A percentile compares a stretch with the other conserved stretches of the same genome.
phyloP scores from a whole-genome alignment of 1,284 basidiomycete species.

The Ceratobasidium sp. region DNA sequence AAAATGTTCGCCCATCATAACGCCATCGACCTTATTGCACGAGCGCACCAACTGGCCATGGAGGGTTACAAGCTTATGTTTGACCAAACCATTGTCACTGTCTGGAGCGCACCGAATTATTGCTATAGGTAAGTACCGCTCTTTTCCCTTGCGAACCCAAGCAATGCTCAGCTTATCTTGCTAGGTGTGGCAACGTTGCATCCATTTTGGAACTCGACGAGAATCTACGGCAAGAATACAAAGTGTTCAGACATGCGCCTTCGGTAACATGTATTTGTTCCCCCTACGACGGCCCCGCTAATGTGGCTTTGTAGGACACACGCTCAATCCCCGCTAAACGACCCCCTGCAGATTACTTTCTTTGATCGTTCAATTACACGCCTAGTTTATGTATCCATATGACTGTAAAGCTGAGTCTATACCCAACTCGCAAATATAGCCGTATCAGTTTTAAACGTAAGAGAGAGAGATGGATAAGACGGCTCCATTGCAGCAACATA shows the following conservation, averaged over 20 bases:
- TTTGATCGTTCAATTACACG: not conserved
- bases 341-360: slow-evolving; percentile 85
- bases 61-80: slow-evolving; percentile 99
- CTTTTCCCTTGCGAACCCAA: too few relatives aligned
- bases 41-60: slow-evolving; percentile 98
- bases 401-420: slow-evolving; percentile 13
- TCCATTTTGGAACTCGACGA: slow-evolving; percentile 94
- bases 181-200: slow-evolving; percentile 92
- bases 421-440: slow-evolving; percentile 10
- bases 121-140: slow-evolving; percentile 84
- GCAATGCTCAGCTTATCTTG: slow-evolving; percentile 30
- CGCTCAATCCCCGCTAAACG: slow-evolving; percentile 87
- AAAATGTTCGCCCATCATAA: slow-evolving; percentile 91
- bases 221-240: slow-evolving; percentile 89
- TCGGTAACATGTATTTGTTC: slow-evolving; percentile 61
- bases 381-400: not conserved
- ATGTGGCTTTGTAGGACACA: slow-evolving; percentile 69
- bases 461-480: not conserved
- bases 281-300: slow-evolving; percentile 49
- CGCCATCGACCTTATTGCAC: slow-evolving; percentile 92
- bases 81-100: slow-evolving; percentile 93
- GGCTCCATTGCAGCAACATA: too few relatives aligned
- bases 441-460: not conserved
- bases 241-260: slow-evolving; percentile 85
- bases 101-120: slow-evolving; percentile 99